phyloP scores from a whole-genome alignment of 2,329 filamentous ascomycete species.

The Alternaria gaisen region DNA sequence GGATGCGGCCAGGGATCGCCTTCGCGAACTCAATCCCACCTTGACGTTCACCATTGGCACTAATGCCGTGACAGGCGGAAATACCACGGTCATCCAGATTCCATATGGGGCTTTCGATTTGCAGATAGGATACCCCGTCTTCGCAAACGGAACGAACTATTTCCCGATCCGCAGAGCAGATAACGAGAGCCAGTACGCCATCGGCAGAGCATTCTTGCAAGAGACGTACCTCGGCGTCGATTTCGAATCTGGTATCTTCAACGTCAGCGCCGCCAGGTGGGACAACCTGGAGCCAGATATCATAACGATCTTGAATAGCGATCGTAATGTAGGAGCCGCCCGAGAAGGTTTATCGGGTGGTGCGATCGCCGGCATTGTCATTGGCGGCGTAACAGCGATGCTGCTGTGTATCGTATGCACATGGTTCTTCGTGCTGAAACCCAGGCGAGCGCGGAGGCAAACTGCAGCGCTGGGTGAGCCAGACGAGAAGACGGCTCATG shows the following conservation, averaged over 20 bases:
- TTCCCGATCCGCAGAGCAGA: conserved; percentile 69
- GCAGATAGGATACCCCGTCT: conserved; percentile 57
- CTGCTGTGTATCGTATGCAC: accelerated
- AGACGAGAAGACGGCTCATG: not conserved
- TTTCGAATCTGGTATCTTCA: conserved; percentile 53
- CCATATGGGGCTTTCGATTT: conserved; percentile 59
- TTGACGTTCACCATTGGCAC: not conserved
- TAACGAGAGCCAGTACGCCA: conserved; percentile 63
- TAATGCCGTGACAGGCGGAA: not conserved
- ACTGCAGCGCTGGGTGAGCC: not conserved
- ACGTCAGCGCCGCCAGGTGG: conserved; percentile 4
- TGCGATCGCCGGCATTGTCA: not conserved
- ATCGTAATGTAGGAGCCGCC: not conserved
- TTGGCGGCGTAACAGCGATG: not conserved
- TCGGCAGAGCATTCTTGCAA: conserved; percentile 73
- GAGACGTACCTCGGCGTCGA: conserved; percentile 63
- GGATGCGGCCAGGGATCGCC: not conserved
- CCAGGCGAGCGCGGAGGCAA: not conserved
- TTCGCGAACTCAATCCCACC: not conserved
- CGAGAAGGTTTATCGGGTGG: not conserved
- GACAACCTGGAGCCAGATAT: not conserved
- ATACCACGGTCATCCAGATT: conserved; percentile 42
- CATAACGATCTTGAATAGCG: not conserved
- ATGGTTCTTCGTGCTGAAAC: not conserved
- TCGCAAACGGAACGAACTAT: conserved; percentile 70